phyloP scores from a whole-genome alignment of 805 yeast genomes.

The Ogataea dorogensis region DNA sequence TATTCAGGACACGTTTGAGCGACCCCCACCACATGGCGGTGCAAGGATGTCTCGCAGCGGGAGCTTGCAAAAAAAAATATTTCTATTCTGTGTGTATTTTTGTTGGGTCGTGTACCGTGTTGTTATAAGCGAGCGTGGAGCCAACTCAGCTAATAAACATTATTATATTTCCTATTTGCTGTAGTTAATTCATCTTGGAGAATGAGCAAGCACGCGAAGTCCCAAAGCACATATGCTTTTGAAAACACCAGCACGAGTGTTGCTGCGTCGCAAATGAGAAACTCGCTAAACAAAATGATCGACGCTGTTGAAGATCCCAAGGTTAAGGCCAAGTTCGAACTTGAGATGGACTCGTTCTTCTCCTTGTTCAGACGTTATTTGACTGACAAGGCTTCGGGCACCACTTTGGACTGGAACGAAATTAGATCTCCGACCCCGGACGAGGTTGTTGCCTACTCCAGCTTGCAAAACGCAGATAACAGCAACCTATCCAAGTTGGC shows the following conservation, averaged over 20 bases:
- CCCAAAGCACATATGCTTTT: conserved; percentile 82
- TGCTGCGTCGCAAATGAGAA: conserved; percentile 97
- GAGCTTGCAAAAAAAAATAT: neutral
- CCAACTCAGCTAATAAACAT: conserved; percentile 8
- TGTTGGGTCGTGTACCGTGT: conserved; percentile 12
- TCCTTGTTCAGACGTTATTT: conserved; percentile 90
- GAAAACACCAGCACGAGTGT: conserved; percentile 93
- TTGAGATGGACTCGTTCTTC: conserved; percentile 92
- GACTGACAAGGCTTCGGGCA: conserved; percentile 83
- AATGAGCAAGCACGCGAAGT: conserved; percentile 57
- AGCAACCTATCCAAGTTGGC: conserved; percentile 78
- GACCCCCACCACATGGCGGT: conserved; percentile 1
- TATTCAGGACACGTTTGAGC: conserved; percentile 40
- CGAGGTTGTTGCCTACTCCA: conserved; percentile 80
- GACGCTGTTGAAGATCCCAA: conserved; percentile 67
- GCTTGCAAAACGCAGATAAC: conserved; percentile 41
- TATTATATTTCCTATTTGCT: conserved; percentile 2
- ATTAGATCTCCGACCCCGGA: conserved; percentile 86
- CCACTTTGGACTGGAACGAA: conserved; percentile 88
- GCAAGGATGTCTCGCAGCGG: conserved; percentile 10
- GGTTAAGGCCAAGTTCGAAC: conserved; percentile 63
- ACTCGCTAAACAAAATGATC: conserved; percentile 83
- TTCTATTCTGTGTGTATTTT: conserved; percentile 11
- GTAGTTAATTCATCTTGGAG: too few relatives aligned
- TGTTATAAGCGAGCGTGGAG: conserved; percentile 3